These are phyloP conservation scores for Jimgerdemannia lactiflua DNA, from an alignment of 192 early-diverging fungal genomes.

Conservation along the genomic window DNA sequence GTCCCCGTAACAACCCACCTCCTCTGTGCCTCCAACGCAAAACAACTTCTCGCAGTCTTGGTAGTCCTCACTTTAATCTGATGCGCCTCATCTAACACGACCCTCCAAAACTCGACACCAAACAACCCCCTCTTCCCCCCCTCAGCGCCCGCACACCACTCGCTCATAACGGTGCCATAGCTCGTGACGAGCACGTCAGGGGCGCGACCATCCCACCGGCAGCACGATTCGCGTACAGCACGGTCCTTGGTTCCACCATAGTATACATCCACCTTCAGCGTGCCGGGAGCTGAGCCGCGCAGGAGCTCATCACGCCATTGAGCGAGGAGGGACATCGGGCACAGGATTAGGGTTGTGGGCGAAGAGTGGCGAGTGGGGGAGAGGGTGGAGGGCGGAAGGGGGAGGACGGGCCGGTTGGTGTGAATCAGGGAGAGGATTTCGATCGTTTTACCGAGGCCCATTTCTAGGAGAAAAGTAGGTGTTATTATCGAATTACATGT, in stretches of 20 bases:
- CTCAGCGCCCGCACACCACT: constrained; percentile 13
- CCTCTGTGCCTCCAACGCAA: constrained; percentile 58
- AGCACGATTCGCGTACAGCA: constrained; percentile 20
- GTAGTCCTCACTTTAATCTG: constrained; percentile 83
- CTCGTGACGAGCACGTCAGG: constrained; percentile 51
- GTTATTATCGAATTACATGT: background rate
- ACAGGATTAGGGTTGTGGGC: constrained; percentile 49
- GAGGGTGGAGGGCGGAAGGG: constrained; percentile 3
- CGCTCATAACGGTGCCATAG: constrained; percentile 46
- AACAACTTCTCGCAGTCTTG: constrained; percentile 69
- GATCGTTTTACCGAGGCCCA: constrained; percentile 61
- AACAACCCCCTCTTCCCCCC: constrained; percentile 40
- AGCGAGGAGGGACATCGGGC: constrained; percentile 50
- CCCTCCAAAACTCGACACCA: constrained; percentile 75
- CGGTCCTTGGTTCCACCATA: constrained; percentile 35
- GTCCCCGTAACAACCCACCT: constrained; percentile 96
- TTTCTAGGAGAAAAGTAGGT: constrained; percentile 20
- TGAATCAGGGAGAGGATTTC: constrained; percentile 56
- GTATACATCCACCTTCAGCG: constrained; percentile 41
- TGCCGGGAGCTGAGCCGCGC: constrained; percentile 32
- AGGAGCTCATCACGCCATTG: constrained; percentile 53
- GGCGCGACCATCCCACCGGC: constrained; percentile 32
- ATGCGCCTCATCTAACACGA: constrained; percentile 96
- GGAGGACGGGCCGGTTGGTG: constrained; percentile 25
- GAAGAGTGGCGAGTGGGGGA: constrained; percentile 7